phyloP scores from a whole-genome alignment of 202 grass and related monocot species.

The Alloteropsis angusta region DNA sequence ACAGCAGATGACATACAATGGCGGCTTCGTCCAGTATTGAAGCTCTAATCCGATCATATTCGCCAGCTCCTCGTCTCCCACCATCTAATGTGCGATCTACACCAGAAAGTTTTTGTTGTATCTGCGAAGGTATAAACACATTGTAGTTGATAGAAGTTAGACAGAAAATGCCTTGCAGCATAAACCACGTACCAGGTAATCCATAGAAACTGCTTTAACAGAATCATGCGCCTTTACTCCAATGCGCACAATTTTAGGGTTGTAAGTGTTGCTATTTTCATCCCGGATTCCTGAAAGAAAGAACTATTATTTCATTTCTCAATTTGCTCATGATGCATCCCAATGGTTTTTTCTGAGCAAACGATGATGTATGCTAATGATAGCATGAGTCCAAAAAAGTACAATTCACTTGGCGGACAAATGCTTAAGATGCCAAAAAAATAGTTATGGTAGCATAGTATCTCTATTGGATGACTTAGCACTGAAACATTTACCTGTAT shows the following conservation, averaged over 20 bases:
- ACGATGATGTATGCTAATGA: not conserved
- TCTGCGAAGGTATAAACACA: slow-evolving; percentile 41
- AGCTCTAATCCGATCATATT: slow-evolving; percentile 62
- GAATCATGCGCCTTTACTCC: slow-evolving; percentile 89
- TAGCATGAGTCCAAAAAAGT: not conserved
- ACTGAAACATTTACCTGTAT: slow-evolving; percentile 48
- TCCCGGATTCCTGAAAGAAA: slow-evolving; percentile 69
- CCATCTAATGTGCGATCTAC: slow-evolving; percentile 47
- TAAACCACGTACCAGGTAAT: slow-evolving; percentile 69
- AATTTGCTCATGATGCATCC: slow-evolving; percentile 2
- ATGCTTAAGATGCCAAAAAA: not conserved
- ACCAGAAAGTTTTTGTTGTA: slow-evolving; percentile 73
- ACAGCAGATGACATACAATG: slow-evolving; percentile 47
- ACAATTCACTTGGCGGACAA: not conserved
- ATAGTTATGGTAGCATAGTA: not conserved
- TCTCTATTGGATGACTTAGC: not conserved
- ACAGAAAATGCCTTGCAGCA: slow-evolving; percentile 22
- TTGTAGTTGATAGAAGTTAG: slow-evolving; percentile 15
- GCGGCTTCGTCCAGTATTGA: slow-evolving; percentile 87
- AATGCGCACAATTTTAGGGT: slow-evolving; percentile 92
- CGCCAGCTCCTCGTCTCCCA: slow-evolving; percentile 50
- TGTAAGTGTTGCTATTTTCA: slow-evolving; percentile 84
- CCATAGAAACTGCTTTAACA: slow-evolving; percentile 92
- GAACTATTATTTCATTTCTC: not conserved
- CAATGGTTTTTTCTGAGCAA: not conserved